Percentiles rank a stretch among this genome's conserved stretches.
phyloP scores from a whole-genome alignment of 495 filamentous ascomycete species.

The Copromyces sp. region DNA sequence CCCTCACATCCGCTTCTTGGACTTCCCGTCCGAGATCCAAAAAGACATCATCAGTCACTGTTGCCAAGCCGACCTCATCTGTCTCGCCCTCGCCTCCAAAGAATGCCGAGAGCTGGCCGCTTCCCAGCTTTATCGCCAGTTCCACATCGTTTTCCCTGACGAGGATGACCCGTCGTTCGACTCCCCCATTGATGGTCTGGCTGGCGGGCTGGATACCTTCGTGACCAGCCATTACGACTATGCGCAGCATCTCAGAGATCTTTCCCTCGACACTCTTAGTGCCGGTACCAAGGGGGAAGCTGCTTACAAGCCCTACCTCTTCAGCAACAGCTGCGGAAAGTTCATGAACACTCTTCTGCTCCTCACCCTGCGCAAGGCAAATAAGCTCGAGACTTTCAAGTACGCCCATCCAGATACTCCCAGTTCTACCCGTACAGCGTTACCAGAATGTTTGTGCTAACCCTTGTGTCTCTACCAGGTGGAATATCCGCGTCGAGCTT shows the following conservation, averaged over 20 bases:
- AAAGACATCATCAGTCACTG: conserved; percentile 41
- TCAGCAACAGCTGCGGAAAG: conserved; percentile 43
- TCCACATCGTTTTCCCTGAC: conserved; percentile 47
- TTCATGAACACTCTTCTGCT: conserved; percentile 52
- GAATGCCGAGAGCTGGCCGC: conserved; percentile 47
- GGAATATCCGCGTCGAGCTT: conserved; percentile 53
- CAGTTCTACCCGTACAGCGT: not conserved
- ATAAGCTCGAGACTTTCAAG: conserved; percentile 46
- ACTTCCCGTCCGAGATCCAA: conserved; percentile 42
- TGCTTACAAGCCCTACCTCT: conserved; percentile 37
- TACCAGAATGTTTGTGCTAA: conserved; percentile 2
- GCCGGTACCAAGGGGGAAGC: conserved; percentile 34
- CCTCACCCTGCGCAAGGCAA: conserved; percentile 43
- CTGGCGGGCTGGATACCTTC: conserved; percentile 48
- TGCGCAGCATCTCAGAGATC: conserved; percentile 42
- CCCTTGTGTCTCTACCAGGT: conserved; percentile 26
- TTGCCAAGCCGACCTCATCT: conserved; percentile 37
- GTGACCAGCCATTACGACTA: conserved; percentile 51
- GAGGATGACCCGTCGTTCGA: conserved; percentile 39
- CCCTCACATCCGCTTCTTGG: conserved; percentile 19
- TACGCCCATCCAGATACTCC: conserved; percentile 14
- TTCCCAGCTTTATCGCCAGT: conserved; percentile 46
- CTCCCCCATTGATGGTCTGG: conserved; percentile 39
- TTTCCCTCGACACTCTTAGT: conserved; percentile 40
- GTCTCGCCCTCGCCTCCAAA: conserved; percentile 43